Evolutionary conservation across 495 filamentous ascomycete species (phyloP).

Genomic region (Tetracladium marchalianum): DNA sequence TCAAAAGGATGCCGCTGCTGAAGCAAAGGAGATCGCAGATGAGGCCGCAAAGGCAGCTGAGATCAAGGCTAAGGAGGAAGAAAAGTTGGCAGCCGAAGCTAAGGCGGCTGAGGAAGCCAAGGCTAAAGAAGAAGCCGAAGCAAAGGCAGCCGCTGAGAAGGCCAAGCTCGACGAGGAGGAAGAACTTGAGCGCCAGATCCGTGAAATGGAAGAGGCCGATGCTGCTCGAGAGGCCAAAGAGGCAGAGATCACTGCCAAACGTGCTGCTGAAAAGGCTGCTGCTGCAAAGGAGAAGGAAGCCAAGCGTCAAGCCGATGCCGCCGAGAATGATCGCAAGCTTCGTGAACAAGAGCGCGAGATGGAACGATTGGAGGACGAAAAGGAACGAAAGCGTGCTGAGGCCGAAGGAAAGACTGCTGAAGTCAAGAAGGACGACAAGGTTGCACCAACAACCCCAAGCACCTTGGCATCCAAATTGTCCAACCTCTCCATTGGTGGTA

Average conservation of each 20-base stretch:
- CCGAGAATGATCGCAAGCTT: conserved; percentile 50
- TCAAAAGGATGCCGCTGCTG: conserved; percentile 24
- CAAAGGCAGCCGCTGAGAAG: conserved; percentile 26
- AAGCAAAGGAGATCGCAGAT: conserved; percentile 18
- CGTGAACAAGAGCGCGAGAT: conserved; percentile 41
- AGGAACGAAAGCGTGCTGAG: conserved; percentile 34
- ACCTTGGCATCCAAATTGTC: conserved; percentile 34
- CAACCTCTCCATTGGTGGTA: conserved; percentile 27
- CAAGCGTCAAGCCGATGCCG: conserved; percentile 43
- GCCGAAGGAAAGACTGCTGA: conserved; percentile 21
- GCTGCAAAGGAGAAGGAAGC: conserved; percentile 49
- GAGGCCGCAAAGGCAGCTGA: conserved; percentile 16
- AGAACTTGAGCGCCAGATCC: conserved; percentile 35
- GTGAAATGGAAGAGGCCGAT: conserved; percentile 43
- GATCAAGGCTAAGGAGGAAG: conserved; percentile 21
- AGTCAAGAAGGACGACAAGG: conserved; percentile 20
- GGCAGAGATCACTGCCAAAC: conserved; percentile 36
- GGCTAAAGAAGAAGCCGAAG: conserved; percentile 46
- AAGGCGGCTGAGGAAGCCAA: conserved; percentile 47
- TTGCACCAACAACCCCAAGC: conserved; percentile 21
- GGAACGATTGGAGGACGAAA: conserved; percentile 46
- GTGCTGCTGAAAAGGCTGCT: conserved; percentile 50
- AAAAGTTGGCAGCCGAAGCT: conserved; percentile 21
- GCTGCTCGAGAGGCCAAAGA: conserved; percentile 39
- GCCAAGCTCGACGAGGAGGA: conserved; percentile 28